Conservation (phyloP, 768 basidiomycete species). For the Auricularia sp. region DNA sequence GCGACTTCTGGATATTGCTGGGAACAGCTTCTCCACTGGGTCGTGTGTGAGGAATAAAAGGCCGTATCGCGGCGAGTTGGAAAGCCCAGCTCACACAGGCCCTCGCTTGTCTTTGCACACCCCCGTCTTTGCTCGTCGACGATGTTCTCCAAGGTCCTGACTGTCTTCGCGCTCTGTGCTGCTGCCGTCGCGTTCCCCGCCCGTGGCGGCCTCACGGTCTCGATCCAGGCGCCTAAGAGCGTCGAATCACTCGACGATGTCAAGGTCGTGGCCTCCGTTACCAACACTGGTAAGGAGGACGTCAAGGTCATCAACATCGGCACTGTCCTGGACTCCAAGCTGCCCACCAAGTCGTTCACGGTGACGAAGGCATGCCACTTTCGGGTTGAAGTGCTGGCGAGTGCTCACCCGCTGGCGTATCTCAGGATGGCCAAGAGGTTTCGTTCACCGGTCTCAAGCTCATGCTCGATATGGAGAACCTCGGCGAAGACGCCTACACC, state of each 20-base stretch:
- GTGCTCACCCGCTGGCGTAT: neutral
- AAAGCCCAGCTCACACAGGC: neutral
- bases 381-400: neutral
- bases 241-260: constrained; percentile 30
- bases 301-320: constrained; percentile 36
- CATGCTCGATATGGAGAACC: constrained; percentile 18
- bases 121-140: neutral
- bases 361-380: constrained; percentile 21
- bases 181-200: neutral
- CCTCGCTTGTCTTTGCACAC: neutral
- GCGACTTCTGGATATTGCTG: too few species aligned
- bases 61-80: too few species aligned
- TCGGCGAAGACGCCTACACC: constrained; percentile 30
- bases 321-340: constrained; percentile 33
- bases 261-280: constrained; percentile 32
- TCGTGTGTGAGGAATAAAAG: too few species aligned
- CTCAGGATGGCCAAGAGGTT: constrained; percentile 23
- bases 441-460: constrained; percentile 37
- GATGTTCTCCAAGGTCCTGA: constrained; percentile 1
- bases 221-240: constrained; percentile 2
- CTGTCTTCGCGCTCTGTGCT: neutral
- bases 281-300: constrained; percentile 29
- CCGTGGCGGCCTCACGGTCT: neutral
- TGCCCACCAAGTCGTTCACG: constrained; percentile 35
- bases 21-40: too few species aligned